Base-by-base conservation (phyloP, 2,329 filamentous ascomycete species). In the Phialocephala sp. region DNA sequence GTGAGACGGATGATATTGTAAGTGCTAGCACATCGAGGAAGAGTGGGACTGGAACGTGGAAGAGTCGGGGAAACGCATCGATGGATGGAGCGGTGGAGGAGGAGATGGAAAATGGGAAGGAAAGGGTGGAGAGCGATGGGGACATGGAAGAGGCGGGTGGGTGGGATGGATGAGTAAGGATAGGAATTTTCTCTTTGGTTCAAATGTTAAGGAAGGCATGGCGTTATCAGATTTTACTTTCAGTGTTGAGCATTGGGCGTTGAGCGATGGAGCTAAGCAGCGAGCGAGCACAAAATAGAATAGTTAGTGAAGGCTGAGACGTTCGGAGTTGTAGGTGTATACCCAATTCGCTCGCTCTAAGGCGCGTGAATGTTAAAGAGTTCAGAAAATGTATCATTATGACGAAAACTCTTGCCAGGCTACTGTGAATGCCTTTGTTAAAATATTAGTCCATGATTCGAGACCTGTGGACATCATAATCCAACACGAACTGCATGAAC, bases 1-100 rank as follows among this genome's bases (percentile, higher is more conserved):
- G 71, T 52, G 73, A 75, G 62, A 71, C 63, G 60, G 73, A 74
- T 63, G 69, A 65, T n/a, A 39, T 43, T 36, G 56, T 45, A 12
- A 65, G 55, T 61, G 37, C 54, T 35, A 60, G 57, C n/a, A 63
- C 32, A 1, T 59, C 58, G n/a, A 41, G 41, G 32, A 61, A 59
- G 32, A 55, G 62, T 18, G 59, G 22, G 43, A 57, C 45, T 18
- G 20, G 50, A 12, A 54, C 22, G 4, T 54, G 50, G 50, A 35
- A 35, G 27, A 47, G 39, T 22, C 63, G 39, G 20, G 36, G 60
- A 8, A 63, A 57, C 35, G 61, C 32, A 8, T 62, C 54, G 12
- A 60, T 62, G 20, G 68, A 66, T 39, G 63, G 62, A 35, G 63
- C 41, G 12, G 59, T 59, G 32, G 59, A 62, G 11, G 43, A 60